Evolutionary conservation across 495 filamentous ascomycete species (phyloP), one percentile per base, ranked within the genome.

Genomic region (Cryomyces antarcticus): DNA sequence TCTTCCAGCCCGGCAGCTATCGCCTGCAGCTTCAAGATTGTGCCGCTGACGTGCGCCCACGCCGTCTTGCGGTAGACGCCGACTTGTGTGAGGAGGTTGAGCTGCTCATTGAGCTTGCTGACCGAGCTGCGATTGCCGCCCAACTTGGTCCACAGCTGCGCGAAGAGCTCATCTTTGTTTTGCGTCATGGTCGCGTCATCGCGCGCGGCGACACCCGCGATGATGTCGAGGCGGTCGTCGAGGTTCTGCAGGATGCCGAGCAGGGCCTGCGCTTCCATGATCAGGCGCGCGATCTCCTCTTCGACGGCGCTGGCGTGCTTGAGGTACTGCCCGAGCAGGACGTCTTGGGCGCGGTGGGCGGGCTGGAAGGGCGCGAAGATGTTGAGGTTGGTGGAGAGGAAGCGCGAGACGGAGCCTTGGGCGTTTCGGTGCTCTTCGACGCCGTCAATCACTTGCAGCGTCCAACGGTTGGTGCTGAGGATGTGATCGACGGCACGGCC

Each of bases 401-500:
- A 62, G 5, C 55, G 56, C 13, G 55, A 43, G 33, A 71, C 46
- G 6, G 54, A 43, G 9, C 67, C 68, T 6, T 50, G 46, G 39
- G 49, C 45, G 17, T 59, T 46, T 46, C 69, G 52, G 41, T 46
- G 38, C 42, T 60, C 42, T 46, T 58, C 49, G 53, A 75, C 55
- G 13, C 57, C 61, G 45, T 57, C 65, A 43, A 61, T 55, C 7
- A 80, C 62, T 7, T 62, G 53, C 37, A 72, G 66, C n/a, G 80
- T 75, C 62, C 73, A 76, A 35, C 73, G 67, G 31, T 78, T 75
- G 0, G 73, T 82, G 43, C 63, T 67, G 41, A 86, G 68, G 30
- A 84, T 68, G 37, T 62, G 71, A 51, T 86, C 81, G 13, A 85
- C 74, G 2, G 75, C 73, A 7, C 73, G 62, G 4, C 74, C 75